Conservation (phyloP, 768 basidiomycete genomes). For the Boletus subparvulus region DNA sequence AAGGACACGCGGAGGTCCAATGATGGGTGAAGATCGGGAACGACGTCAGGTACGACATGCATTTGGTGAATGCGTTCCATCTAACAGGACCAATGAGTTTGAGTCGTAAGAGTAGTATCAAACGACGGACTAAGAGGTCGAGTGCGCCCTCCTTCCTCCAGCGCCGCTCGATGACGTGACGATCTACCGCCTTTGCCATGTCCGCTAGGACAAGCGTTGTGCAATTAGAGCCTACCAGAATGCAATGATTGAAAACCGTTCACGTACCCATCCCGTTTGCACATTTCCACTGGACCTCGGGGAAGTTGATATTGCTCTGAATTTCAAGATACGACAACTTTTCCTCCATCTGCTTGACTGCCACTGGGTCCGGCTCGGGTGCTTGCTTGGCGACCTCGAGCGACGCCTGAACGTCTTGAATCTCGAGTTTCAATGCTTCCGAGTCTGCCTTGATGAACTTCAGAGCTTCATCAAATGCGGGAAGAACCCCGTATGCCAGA, state of each 20-base stretch:
- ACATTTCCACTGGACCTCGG: conserved; percentile 76
- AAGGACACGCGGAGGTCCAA: conserved; percentile 72
- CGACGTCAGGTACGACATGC: conserved; percentile 85
- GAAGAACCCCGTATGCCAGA: conserved; percentile 58
- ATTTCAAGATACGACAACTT: conserved; percentile 65
- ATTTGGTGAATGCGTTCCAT: conserved; percentile 95
- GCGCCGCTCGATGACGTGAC: conserved; percentile 77
- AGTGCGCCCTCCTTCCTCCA: conserved; percentile 86
- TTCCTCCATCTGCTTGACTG: conserved; percentile 45
- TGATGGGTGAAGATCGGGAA: conserved; percentile 68
- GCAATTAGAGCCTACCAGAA: background rate
- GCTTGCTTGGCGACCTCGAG: conserved; percentile 23
- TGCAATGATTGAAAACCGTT: background rate
- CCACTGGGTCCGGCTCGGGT: conserved; percentile 33
- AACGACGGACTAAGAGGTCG: conserved; percentile 65
- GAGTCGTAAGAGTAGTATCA: background rate
- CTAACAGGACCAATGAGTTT: conserved; percentile 36
- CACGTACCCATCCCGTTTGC: conserved; percentile 76
- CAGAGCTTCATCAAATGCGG: conserved; percentile 85
- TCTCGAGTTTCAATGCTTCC: conserved; percentile 37
- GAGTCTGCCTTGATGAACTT: conserved; percentile 67
- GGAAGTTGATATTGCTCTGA: conserved; percentile 83
- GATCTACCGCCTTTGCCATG: conserved; percentile 65
- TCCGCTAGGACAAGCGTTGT: conserved; percentile 45
- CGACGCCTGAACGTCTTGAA: conserved; percentile 20